Conservation (phyloP, 2,329 filamentous ascomycete species). For the Fusarium subglutinans region DNA sequence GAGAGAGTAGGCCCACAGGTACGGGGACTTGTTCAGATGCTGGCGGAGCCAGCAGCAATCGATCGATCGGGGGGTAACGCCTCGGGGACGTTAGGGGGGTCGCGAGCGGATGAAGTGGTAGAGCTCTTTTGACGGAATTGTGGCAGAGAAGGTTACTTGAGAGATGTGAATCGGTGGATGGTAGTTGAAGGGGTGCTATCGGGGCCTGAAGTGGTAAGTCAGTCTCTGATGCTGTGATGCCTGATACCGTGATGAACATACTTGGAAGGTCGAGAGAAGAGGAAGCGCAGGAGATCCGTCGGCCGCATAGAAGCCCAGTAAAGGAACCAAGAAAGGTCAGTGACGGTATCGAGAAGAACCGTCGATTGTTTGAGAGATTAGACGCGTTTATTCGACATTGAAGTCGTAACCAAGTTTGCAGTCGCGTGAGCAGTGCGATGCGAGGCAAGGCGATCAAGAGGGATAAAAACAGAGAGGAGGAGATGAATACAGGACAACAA, state of each 20-base stretch:
- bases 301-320: constrained; percentile 81
- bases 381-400: constrained; percentile 42
- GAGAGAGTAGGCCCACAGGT: constrained; percentile 97
- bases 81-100: constrained; percentile 90
- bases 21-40: constrained; percentile 68
- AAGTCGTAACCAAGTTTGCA: constrained; percentile 11
- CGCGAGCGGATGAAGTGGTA: constrained; percentile 84
- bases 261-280: constrained; percentile 90
- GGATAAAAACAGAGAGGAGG: background rate
- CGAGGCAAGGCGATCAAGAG: background rate
- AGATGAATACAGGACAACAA: background rate
- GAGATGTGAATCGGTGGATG: constrained; percentile 45
- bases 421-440: constrained; percentile 36
- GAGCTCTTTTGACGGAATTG: constrained; percentile 86
- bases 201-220: constrained; percentile 54
- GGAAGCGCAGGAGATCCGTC: constrained; percentile 89
- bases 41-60: constrained; percentile 90
- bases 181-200: constrained; percentile 63
- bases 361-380: constrained; percentile 40
- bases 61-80: constrained; percentile 61
- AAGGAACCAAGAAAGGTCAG: constrained; percentile 33
- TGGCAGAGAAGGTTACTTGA: constrained; percentile 66
- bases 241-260: constrained; percentile 57
- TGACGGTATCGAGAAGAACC: constrained; percentile 38
- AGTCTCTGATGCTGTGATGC: background rate